Base-by-base conservation (phyloP, 768 basidiomycete species). In the Mycena olivaceomarginata region DNA sequence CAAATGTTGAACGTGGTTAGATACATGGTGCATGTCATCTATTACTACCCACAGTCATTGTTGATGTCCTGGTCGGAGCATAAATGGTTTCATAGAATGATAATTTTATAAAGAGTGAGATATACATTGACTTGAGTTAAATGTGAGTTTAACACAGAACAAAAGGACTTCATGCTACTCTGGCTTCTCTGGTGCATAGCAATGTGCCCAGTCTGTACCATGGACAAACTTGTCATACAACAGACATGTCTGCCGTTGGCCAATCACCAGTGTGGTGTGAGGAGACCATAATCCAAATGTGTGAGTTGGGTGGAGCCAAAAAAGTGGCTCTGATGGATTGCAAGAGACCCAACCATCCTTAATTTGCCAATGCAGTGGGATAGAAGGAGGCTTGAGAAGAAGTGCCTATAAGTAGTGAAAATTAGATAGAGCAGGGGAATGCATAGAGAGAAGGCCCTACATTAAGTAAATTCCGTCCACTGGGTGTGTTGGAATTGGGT, bases 141-240 rank as follows among this genome's bases (percentile, higher is more conserved):
- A n/a, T n/a, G n/a, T n/a, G n/a, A n/a, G n/a, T n/a, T n/a, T n/a
- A n/a, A n/a, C n/a, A n/a, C n/a, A n/a, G n/a, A n/a, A n/a, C n/a
- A n/a, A n/a, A n/a, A n/a, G n/a, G n/a, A n/a, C n/a, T n/a, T n/a
- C n/a, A n/a, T n/a, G n/a, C n/a, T n/a, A n/a, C n/a, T n/a, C n/a
- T n/a, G n/a, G n/a, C n/a, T n/a, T n/a, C n/a, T n/a, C 59, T 15
- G 59, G 59, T 37, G 59, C 31, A 39, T 60, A 60, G 8, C 59
- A 60, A 1, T 60, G 25, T 60, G 59, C 59, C 59, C 59, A 60
- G 59, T 60, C 59, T 39, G 31, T 60, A 39, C 59, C 59, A 60
- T 39, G 37, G 9, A 60, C 59, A 60, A 60, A 60, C 59, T 60
- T 60, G 59, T 60, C 59, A 60, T 60, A 60, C 13, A 37, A 60